A percentile compares a stretch with the other conserved stretches of the same genome.
phyloP scores from a whole-genome alignment of 176 grass and related monocot species.

The Secale cereale region DNA sequence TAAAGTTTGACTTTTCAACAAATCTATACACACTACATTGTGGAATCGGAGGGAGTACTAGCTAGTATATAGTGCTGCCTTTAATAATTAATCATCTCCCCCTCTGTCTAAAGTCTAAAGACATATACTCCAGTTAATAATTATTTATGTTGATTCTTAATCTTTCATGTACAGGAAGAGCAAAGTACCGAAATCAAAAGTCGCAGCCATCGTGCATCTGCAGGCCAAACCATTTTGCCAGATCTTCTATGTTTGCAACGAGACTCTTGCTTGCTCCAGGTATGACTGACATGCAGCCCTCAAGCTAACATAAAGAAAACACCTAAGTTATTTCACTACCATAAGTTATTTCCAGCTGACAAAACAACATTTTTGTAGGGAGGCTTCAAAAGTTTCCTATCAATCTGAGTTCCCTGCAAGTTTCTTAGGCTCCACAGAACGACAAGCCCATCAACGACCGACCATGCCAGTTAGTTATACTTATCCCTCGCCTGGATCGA shows the following conservation, averaged over 20 bases:
- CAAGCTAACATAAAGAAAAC: not conserved
- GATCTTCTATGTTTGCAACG: constrained; percentile 61
- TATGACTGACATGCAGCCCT: constrained; percentile 1
- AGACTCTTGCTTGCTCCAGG: constrained; percentile 56
- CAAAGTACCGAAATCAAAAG: constrained; percentile 57
- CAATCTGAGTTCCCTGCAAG: not conserved
- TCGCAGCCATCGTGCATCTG: constrained; percentile 44
- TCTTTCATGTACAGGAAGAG: constrained; percentile 42
- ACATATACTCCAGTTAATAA: not conserved
- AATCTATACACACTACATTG: no score
- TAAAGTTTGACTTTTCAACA: no score
- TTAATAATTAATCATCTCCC: not conserved
- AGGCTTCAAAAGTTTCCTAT: no score
- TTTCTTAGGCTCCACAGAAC: constrained; percentile 5
- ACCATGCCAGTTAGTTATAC: constrained; percentile 29
- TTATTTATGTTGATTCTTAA: not conserved
- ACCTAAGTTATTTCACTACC: not conserved
- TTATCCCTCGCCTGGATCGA: not conserved
- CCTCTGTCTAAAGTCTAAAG: not conserved
- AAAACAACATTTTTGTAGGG: constrained; percentile 37
- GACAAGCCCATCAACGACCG: not conserved
- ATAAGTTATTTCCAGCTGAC: not conserved
- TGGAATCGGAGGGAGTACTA: no score
- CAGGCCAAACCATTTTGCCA: constrained; percentile 54
- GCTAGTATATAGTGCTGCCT: not conserved